Base-by-base conservation (phyloP, 805 yeast species). In the Komagataella mondaviorum region DNA sequence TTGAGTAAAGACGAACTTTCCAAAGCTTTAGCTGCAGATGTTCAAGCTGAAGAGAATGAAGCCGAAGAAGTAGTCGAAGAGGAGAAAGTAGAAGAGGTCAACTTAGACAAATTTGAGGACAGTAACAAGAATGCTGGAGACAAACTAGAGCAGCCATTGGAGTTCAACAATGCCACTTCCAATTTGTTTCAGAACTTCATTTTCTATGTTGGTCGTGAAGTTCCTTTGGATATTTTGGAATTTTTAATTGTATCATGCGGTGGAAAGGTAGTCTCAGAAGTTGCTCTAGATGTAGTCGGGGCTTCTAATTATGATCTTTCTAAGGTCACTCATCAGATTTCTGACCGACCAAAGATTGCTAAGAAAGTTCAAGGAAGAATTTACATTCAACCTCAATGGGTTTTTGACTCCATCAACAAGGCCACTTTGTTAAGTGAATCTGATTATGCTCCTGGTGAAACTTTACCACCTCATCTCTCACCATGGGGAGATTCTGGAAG, bases 401-500 rank as follows among this genome's bases (percentile, higher is more conserved):
- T 93, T 30, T 90, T 93, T 65, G 99, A 93, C 66, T 83, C 85
- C 61, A 71, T 93, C 54, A 93, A 93, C 71, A 84, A 85, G 68
- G 77, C 80, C 49, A 73, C 77, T 54, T 73, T 93, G 54, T 72
- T 85, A 54, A 80, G 93, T 17, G 96, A 88, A 20, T 81, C 83
- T 51, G 75, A 75, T 51, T 93, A 93, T 63, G 85, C 95, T 47
- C 96, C 96, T 4, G 99, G 99, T 52, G 97, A 91, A 70, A 72
- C 88, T 4, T 74, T 93, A 56, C 99, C 99, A 47, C 97, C 99
- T 44, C 99, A 93, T 68, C 73, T 93, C 61, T 87, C 96, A 50
- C 99, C 99, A 72, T 93, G 99, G 98, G 98, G 98, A 59, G 99
- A 93, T 71, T 78, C 90, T 48, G 88, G 85, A 59, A 84, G 83